A percentile compares a stretch with the other conserved stretches of the same genome.
These are phyloP conservation scores for Microthlaspi erraticum DNA, from an alignment of 345 rosid species.

Conservation along the genomic window DNA sequence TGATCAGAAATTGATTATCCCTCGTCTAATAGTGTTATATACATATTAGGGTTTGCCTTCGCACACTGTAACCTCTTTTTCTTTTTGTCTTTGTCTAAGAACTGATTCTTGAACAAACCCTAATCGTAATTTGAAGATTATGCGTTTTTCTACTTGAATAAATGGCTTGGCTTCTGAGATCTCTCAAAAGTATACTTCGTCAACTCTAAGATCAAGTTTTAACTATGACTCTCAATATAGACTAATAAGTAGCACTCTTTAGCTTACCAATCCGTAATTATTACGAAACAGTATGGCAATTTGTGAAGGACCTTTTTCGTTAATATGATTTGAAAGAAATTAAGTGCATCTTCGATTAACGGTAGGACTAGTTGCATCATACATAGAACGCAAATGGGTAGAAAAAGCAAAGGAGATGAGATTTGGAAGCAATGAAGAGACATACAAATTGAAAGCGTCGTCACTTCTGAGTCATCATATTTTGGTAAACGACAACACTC, in stretches of 20 bases:
- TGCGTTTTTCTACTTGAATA: slow-evolving; percentile 11
- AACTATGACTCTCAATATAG: not conserved
- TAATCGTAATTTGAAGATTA: slow-evolving; percentile 16
- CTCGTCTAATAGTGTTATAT: slow-evolving; percentile 15
- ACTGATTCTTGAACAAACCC: slow-evolving; percentile 30
- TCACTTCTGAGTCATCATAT: slow-evolving; percentile 41
- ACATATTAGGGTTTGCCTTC: slow-evolving; percentile 28
- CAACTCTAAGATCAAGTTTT: not conserved
- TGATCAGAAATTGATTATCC: slow-evolving; percentile 20
- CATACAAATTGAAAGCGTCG: slow-evolving; percentile 21
- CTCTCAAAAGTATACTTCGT: not conserved
- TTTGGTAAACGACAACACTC: slow-evolving; percentile 32
- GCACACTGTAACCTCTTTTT: slow-evolving; percentile 26
- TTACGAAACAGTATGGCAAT: not conserved
- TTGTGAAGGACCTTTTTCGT: too few relatives aligned
- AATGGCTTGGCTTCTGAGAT: slow-evolving; percentile 14
- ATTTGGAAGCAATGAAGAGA: slow-evolving; percentile 18
- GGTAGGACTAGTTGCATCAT: slow-evolving; percentile 5
- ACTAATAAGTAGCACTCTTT: not conserved
- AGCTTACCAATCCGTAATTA: not conserved
- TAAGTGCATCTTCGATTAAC: not conserved
- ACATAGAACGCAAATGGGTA: slow-evolving; percentile 24
- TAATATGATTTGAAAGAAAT: too few relatives aligned
- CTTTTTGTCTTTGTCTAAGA: not conserved
- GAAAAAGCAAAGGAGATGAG: slow-evolving; percentile 28